Evolutionary conservation across 2,329 filamentous ascomycete species (phyloP), one percentile per base, ranked within the genome.

Genomic region (Triangularia verruculosa): DNA sequence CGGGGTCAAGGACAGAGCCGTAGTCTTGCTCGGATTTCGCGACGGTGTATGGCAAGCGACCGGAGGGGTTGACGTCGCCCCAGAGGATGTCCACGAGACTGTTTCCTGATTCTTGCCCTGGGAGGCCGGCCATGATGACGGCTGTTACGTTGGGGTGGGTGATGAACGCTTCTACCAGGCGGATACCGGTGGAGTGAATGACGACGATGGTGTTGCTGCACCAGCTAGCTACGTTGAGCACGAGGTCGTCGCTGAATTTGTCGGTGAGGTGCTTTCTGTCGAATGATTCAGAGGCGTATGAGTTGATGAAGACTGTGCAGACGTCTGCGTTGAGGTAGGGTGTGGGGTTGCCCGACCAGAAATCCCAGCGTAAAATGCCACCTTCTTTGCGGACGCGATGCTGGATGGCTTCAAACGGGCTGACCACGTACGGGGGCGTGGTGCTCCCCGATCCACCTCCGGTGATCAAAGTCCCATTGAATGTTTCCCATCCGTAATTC

Each of bases 251-350:
- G 63, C 84, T 87, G 43, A 84, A 85, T 67, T 88, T 89, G 71
- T 96, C 91, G 57, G 85, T 83, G 22, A 95, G 82, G 11, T 84
- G 83, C 0, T 84, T 78, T 47, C 87, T 82, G 66, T 92, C 83
- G 75, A 85, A 92, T 0, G 90, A 91, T 76, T 97, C 93, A 0
- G 91, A 90, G 0, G 89, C 86, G 73, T 93, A 91, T 32, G 82
- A 85, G 72, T 90, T 89, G 72, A 88, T 82, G 69, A 88, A 86
- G 0, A 87, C 84, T 1, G 87, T 73, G 61, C 90, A 93, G 15
- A 90, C 79, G 70, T 92, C 82, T 2, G 81, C 78, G 24, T 74
- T 79, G 34, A 74, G 71, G 61, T 83, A 80, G 4, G 83, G 78
- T 3, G 76, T 70, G 0, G 83, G 82, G 15, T 79, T 71, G 9